phyloP scores from a whole-genome alignment of 257 asterid genomes.

The Galeopsis tetrahit region DNA sequence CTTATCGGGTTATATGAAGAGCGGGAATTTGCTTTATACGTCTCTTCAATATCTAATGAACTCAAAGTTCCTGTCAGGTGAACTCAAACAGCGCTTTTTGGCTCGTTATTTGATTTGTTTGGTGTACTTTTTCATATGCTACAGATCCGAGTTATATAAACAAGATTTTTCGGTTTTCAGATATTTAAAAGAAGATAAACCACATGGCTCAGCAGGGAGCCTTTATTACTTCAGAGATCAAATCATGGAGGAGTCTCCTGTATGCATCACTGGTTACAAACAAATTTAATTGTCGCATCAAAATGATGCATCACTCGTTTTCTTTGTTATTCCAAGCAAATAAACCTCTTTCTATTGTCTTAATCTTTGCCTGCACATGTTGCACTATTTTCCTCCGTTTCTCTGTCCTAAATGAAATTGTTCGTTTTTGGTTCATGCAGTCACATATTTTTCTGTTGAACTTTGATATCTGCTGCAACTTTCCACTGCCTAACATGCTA shows the following conservation, averaged over 20 bases:
- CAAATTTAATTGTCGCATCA: constrained; percentile 2
- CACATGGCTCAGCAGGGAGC: constrained; percentile 92
- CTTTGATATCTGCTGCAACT: constrained; percentile 85
- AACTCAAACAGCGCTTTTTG: constrained; percentile 24
- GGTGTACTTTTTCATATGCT: constrained; percentile 1
- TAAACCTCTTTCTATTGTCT: neutral
- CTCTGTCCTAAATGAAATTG: constrained; percentile 25
- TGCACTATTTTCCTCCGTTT: neutral
- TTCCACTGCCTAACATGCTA: constrained; percentile 72
- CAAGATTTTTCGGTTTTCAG: constrained; percentile 38
- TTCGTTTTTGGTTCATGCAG: constrained; percentile 47
- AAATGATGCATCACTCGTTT: neutral
- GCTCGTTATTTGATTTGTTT: constrained; percentile 23
- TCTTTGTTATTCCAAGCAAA: neutral
- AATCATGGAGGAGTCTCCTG: constrained; percentile 92
- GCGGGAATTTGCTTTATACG: constrained; percentile 63
- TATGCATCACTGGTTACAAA: constrained; percentile 38
- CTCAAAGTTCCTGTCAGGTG: constrained; percentile 88
- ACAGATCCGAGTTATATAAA: constrained; percentile 10
- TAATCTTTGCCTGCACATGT: neutral
- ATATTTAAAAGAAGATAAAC: constrained; percentile 84
- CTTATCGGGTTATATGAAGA: constrained; percentile 83
- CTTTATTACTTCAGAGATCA: constrained; percentile 76
- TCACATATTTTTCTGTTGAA: constrained; percentile 78
- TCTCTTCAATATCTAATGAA: constrained; percentile 80